Evolutionary conservation across 208 protist species (phyloP), one percentile per base, ranked within the genome.

Genomic region (Crithidia expoeki): DNA sequence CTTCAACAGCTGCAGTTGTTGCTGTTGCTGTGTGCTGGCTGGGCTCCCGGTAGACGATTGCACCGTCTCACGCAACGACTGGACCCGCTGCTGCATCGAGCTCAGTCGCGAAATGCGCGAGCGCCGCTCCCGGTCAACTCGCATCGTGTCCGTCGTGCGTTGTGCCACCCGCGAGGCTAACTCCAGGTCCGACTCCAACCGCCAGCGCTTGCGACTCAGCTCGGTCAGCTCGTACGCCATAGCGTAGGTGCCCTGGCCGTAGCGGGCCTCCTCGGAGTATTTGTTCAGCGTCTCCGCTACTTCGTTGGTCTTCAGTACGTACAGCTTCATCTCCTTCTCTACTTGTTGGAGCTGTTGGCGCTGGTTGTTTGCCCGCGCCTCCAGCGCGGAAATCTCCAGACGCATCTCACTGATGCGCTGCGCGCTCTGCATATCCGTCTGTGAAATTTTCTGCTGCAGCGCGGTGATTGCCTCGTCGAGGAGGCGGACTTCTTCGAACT

Each of bases 351-450:
- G 40, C 72, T 95, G 85, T 68, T 86, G 81, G 53, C 72, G 64
- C 17, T 79, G 85, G 38, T 80, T 84, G 57, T 72, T 76, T 16
- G 74, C 67, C 60, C 76, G 79, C 21, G 79, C 83, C 79, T 93
- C 85, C 12, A 92, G 72, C 6, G 87, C 61, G 46, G 85, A 79
- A 46, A 92, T 85, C 64, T 95, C 85, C 19, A 92, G 69, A 21
- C 85, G 80, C 63, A 95, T 93, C 65, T 87, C 85, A 38, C 79
- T 83, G 25, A 93, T 86, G 50, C 73, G 79, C 38, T 90, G 90
- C 34, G 76, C 80, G 50, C 64, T 77, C 55, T 85, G 71, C 65
- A 93, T 74, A 30, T 93, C 81, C 27, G 72, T 76, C 51, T 90
- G 86, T 55, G 79, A 73, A 12, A 81, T 68, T 30, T 82, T 65